Conservation (phyloP, 164 flowering plant species). For the Magnolia changhungtana region DNA sequence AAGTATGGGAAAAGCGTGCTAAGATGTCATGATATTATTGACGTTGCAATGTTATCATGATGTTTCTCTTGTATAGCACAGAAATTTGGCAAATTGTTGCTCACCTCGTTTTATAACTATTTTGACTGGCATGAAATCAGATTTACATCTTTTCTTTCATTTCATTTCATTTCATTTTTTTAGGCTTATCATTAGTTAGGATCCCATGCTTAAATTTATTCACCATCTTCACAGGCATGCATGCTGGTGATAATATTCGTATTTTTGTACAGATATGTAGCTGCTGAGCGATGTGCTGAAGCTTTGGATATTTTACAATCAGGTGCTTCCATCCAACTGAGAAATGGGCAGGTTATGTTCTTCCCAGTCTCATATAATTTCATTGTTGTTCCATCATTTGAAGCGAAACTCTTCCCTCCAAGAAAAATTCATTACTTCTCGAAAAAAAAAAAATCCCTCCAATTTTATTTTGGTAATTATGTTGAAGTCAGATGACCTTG, state of each 20-base stretch:
- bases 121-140: no score
- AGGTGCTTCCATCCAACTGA: slow-evolving; percentile 82
- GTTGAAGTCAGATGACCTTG: background rate
- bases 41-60: no score
- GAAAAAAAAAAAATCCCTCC: background rate
- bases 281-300: slow-evolving; percentile 69
- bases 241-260: background rate
- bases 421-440: background rate
- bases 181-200: background rate
- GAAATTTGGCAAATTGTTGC: no score
- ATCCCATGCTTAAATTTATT: background rate
- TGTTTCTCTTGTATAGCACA: no score
- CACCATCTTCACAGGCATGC: background rate
- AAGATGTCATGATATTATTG: no score
- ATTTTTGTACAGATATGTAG: slow-evolving; percentile 48
- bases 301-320: slow-evolving; percentile 83
- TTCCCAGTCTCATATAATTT: background rate
- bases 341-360: slow-evolving; percentile 64
- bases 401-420: no score
- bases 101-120: no score
- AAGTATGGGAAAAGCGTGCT: no score
- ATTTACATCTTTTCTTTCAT: background rate
- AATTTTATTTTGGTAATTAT: background rate
- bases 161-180: background rate
- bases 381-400: no score